Evolutionary conservation across 371 early-diverging fungal genomes (phyloP).

Genomic region (Scutellospora calospora): DNA sequence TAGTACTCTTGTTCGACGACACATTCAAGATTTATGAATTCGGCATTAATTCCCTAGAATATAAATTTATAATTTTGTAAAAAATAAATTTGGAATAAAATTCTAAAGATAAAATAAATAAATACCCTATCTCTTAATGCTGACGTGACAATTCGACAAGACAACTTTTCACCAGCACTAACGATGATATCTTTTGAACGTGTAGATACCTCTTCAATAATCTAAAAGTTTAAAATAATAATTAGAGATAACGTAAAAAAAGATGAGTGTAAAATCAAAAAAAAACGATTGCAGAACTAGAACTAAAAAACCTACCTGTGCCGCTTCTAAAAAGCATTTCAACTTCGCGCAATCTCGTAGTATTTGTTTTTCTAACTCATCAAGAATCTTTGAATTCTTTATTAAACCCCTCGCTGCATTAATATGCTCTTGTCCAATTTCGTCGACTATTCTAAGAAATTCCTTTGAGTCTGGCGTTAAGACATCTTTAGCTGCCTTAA

Average conservation of each 20-base stretch:
- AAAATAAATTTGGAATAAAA: background rate
- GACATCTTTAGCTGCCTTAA: slow-evolving; percentile 78
- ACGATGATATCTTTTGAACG: slow-evolving; percentile 95
- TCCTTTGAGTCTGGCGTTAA: slow-evolving; percentile 66
- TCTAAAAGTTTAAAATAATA: slow-evolving; percentile 56
- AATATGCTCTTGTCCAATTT: slow-evolving; percentile 85
- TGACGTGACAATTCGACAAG: slow-evolving; percentile 90
- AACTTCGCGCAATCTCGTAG: slow-evolving; percentile 80
- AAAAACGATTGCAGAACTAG: background rate
- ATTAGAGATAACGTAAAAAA: slow-evolving; percentile 4
- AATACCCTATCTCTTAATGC: slow-evolving; percentile 71
- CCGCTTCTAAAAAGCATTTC: slow-evolving; percentile 89
- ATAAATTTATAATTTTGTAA: slow-evolving; percentile 4
- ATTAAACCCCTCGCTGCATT: slow-evolving; percentile 72
- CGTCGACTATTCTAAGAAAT: slow-evolving; percentile 78
- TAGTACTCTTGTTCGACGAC: slow-evolving; percentile 85
- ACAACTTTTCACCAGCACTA: slow-evolving; percentile 93
- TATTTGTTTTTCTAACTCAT: slow-evolving; percentile 65
- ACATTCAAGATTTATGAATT: slow-evolving; percentile 86
- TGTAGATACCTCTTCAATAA: slow-evolving; percentile 96
- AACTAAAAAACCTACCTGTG: slow-evolving; percentile 68
- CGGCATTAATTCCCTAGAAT: slow-evolving; percentile 79
- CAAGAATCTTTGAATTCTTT: slow-evolving; percentile 59
- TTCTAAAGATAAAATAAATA: background rate
- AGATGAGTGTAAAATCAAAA: background rate